Base-by-base conservation (phyloP, 2,329 filamentous ascomycete genomes). In the Acrodontium crateriforme region DNA sequence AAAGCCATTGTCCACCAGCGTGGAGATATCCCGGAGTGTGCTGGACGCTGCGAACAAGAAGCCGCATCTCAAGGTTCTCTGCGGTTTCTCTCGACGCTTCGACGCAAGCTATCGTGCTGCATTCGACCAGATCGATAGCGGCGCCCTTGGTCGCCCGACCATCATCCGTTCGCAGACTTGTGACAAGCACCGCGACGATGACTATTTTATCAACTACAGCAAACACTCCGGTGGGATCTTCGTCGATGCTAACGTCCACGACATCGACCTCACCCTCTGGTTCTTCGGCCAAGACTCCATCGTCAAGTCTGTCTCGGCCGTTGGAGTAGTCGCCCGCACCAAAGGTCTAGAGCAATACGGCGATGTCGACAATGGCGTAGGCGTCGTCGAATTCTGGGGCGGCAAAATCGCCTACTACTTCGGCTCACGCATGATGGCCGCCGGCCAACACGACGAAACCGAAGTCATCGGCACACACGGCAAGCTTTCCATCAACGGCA, bases 231-330 rank as follows among this genome's bases (percentile, higher is more conserved):
- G 75, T 18, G 74, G 74, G 13, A 76, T 78, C 46, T 79, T 79
- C 41, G 74, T 78, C 32, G 75, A 79, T 56, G 75, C 70, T 55
- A 71, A 68, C 28, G 71, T 79, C 44, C 75, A 79, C 56, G 75
- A 79, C 41, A 78, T 79, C 40, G 71, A 75, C 36, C 61, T 77
- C 2, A 60, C 69, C 0, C 55, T 75, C 2, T 76, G 71, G 70
- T 75, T 69, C 56, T 72, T 74, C 43, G 68, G 67, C 7, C 52
- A 65, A 25, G 59, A 67, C 25, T 58, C 55, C 21, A 49, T 58
- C 9, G 59, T 72, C 37, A 74, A 74, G 51, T 63, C 57, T 25
- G 65, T 71, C 6, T 58, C 59, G 0, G 67, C 69, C 0, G 52
- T 65, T 2, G 71, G 71, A 7, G 67, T 72, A 38, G 70, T 64